Evolutionary conservation across 495 filamentous ascomycete genomes (phyloP).

Genomic region (Hypoxylon fuscum): DNA sequence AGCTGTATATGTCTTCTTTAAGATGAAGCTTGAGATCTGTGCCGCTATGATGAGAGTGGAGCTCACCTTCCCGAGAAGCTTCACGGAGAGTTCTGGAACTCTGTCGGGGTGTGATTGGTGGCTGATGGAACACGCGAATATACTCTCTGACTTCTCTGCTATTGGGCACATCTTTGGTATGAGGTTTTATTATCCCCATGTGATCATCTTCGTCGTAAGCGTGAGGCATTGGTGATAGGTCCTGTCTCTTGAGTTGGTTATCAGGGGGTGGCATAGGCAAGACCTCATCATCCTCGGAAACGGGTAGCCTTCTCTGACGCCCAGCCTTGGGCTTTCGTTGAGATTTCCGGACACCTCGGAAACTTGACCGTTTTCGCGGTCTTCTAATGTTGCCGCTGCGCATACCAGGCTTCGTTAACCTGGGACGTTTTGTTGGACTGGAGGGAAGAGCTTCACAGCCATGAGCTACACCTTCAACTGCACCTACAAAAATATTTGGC

Average conservation of each 20-base stretch:
- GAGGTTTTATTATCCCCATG: conserved; percentile 31
- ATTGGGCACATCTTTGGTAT: conserved; percentile 38
- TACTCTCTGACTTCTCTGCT: conserved; percentile 50
- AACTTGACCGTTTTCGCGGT: background rate
- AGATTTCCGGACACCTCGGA: conserved; percentile 10
- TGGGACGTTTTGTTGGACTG: conserved; percentile 27
- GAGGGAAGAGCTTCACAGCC: conserved; percentile 7
- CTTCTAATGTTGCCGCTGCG: conserved; percentile 34
- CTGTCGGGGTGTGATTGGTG: conserved; percentile 47
- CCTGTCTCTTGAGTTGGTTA: conserved; percentile 31
- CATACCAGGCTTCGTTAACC: conserved; percentile 30
- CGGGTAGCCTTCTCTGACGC: conserved; percentile 23
- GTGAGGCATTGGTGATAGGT: conserved; percentile 18
- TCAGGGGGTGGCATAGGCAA: conserved; percentile 36
- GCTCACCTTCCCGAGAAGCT: conserved; percentile 6
- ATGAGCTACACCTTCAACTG: background rate
- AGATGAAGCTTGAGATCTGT: conserved; percentile 16
- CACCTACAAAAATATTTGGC: background rate
- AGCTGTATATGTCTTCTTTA: conserved; percentile 41
- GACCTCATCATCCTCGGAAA: conserved; percentile 29
- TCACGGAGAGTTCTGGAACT: conserved; percentile 46
- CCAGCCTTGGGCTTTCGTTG: conserved; percentile 7
- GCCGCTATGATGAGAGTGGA: conserved; percentile 12
- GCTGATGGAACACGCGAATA: conserved; percentile 46
- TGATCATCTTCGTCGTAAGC: conserved; percentile 44